Evolutionary conservation across 805 yeast species (phyloP).

Genomic region (Candida quercuum): DNA sequence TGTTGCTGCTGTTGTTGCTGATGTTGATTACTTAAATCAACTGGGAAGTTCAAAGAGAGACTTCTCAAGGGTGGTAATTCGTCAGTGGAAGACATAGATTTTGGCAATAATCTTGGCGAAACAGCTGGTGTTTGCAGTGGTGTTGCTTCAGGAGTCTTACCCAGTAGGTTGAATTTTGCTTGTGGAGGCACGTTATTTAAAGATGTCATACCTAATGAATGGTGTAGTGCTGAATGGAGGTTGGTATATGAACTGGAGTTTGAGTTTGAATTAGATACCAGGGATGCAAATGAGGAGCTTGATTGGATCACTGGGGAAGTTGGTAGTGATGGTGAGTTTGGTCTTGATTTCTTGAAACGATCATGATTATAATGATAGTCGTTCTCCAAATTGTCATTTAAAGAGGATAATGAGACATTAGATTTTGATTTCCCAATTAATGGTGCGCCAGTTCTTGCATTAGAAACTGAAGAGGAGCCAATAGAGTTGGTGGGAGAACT

Average conservation of each 20-base stretch:
- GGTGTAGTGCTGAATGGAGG: slow-evolving; percentile 17
- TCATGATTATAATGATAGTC: slow-evolving; percentile 28
- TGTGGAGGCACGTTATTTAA: slow-evolving; percentile 5
- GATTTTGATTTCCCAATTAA: slow-evolving; percentile 19
- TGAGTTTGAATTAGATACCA: slow-evolving; percentile 7
- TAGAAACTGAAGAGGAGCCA: slow-evolving; percentile 2
- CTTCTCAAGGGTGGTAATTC: slow-evolving; percentile 25
- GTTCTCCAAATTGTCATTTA: slow-evolving; percentile 35
- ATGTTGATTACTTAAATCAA: slow-evolving; percentile 10
- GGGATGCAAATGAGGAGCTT: slow-evolving; percentile 10
- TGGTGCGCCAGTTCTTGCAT: slow-evolving; percentile 14
- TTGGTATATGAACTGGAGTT: slow-evolving; percentile 21
- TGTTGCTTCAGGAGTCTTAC: slow-evolving; percentile 25
- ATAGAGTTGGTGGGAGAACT: slow-evolving; percentile 19
- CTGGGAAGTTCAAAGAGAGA: slow-evolving; percentile 22
- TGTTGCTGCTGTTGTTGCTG: slow-evolving; percentile 5
- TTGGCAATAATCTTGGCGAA: slow-evolving; percentile 19
- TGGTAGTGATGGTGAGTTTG: slow-evolving; percentile 28
- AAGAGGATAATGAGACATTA: slow-evolving; percentile 22
- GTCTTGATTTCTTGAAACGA: slow-evolving; percentile 33
- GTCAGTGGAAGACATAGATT: slow-evolving; percentile 6
- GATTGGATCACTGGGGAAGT: slow-evolving; percentile 13
- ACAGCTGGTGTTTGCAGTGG: slow-evolving; percentile 24
- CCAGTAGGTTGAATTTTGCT: slow-evolving; percentile 14
- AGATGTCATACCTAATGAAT: slow-evolving; percentile 17